Base-by-base conservation (phyloP, 495 filamentous ascomycete genomes). In the Cercophora newfieldiana region DNA sequence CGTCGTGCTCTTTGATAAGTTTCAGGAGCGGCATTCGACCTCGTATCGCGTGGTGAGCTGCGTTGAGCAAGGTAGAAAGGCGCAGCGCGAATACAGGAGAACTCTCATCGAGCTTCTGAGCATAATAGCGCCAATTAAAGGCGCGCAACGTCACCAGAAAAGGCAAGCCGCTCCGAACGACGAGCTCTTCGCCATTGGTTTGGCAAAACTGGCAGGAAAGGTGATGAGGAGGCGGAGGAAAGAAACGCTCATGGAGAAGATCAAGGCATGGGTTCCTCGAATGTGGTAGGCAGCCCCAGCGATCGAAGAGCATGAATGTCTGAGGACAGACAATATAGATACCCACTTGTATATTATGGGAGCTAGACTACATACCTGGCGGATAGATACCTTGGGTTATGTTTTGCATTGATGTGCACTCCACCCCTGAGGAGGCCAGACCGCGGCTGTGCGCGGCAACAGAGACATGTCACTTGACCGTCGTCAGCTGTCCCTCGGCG, bases 401-500 rank as follows among this genome's bases (percentile, higher is more conserved):
- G 18, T 44, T 44, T 44, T 44, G 37, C 10, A 33, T 44, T 2
- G 37, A 16, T 16, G 37, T 44, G 37, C 10, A 44, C 37, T 14
- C 37, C 37, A 44, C 37, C 37, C 2, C 10, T 44, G 37, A 44
- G 37, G 37, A n/a, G 37, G 4, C 37, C 37, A 44, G 37, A 44
- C 12, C 37, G 37, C 37, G 10, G 37, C 37, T 2, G 37, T 16
- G 37, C 37, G 4, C n/a, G n/a, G n/a, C n/a, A n/a, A n/a, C n/a
- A n/a, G 37, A 2, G 2, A 16, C 18, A 47, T 14, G 58, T 68
- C 67, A 69, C 64, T 66, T 69, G 67, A 66, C 58, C 51, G 1
- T 25, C 18, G 29, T 65, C 26, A 61, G 7, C 33, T 53, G 63
- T 57, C 31, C 18, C 21, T 48, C 61, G 16, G 29, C 24, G 19